phyloP scores from a whole-genome alignment of 305 asterid genomes.

The Fraxinus velutina region DNA sequence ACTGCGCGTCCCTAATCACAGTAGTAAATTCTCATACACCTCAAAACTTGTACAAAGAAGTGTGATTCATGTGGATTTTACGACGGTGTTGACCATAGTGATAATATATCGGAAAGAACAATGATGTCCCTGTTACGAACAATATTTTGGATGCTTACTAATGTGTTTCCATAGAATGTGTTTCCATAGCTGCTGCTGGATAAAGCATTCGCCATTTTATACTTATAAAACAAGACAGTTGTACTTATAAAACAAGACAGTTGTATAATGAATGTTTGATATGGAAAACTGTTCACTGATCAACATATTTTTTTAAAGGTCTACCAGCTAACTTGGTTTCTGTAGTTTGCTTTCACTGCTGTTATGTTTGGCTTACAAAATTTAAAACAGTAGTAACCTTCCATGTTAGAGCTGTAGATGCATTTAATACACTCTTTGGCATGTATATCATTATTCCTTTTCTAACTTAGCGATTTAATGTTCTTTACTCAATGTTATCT shows the following conservation, averaged over 20 bases:
- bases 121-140: neutral
- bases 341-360: neutral
- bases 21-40: neutral
- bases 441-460: neutral
- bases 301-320: neutral
- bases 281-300: neutral
- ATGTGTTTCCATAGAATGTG: neutral
- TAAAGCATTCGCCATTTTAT: neutral
- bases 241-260: neutral
- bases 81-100: neutral
- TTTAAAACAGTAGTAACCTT: neutral
- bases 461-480: neutral
- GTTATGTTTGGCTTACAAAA: neutral
- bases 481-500: neutral
- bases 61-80: neutral
- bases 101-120: neutral
- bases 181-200: conserved; percentile 7
- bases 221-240: neutral
- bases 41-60: neutral
- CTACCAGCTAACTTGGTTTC: neutral
- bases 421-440: neutral
- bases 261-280: neutral
- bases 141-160: neutral
- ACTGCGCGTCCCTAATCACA: neutral
- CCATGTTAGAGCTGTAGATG: neutral